Evolutionary conservation across 805 yeast species (phyloP), one percentile per base, ranked within the genome.

Genomic region (Wilhelminamyces savonicus): DNA sequence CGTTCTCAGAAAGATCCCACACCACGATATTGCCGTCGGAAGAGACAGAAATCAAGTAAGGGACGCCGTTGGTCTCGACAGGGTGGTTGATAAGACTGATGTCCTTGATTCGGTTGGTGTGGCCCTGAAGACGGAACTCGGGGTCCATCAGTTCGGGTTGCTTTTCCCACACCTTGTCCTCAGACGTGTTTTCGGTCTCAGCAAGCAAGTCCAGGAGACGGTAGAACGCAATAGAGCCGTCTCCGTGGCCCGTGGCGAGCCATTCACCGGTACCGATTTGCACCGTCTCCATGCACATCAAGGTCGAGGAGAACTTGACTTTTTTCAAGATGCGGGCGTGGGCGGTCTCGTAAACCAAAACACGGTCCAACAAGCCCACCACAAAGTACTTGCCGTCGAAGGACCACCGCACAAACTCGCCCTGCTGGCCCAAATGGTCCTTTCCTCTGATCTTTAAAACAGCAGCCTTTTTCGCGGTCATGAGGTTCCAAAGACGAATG

Each of bases 391-490:
- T 71, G n/a, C 95, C 95, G 24, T 59, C 60, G 2, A 61, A 43
- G 9, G 78, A 57, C 92, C 94, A 86, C 29, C 74, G 66, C 7
- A 79, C 82, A 47, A 62, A 64, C 37, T 76, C 78, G 26, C 79
- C 82, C 33, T 66, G 59, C 55, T 81, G 83, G 5, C 80, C 80
- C 35, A 69, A 56, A 40, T 80, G 77, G 48, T 79, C 83, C 36
- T 68, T 74, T 23, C 80, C 81, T 50, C 71, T 79, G 36, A 83
- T 59, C 48, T 82, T 87, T 56, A 88, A 62, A 8, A 74, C 67
- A 2, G 95, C 88, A 13, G 97, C 97, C 56, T 87, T 88, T 52
- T 84, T 83, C 10, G 86, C 92, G 1, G 97, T 90, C 97, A 92
- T 90, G 41, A 92, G 65, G 52, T 92, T 92, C 98, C 98, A 92